Percentiles rank a stretch among this genome's conserved stretches.
Evolutionary conservation across 2,329 filamentous ascomycete genomes (phyloP).

Genomic region (Exophiala lecanii-corni): DNA sequence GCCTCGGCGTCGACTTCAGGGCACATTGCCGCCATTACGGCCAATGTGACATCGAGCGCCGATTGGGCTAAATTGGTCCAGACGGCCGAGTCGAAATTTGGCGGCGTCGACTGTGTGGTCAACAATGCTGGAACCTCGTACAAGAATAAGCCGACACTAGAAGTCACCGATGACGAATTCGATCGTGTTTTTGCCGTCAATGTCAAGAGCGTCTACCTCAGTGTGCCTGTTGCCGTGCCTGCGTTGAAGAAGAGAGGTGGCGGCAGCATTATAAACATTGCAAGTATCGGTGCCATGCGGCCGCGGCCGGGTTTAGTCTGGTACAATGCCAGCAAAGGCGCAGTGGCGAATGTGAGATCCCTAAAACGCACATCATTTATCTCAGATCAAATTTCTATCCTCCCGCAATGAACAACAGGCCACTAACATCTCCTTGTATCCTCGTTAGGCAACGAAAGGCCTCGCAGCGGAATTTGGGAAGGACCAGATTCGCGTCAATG

Average conservation of each 20-base stretch:
- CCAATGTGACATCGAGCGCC: constrained; percentile 18
- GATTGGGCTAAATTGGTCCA: constrained; percentile 26
- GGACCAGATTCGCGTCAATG: constrained; percentile 47
- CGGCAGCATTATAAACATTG: constrained; percentile 43
- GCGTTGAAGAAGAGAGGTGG: constrained; percentile 38
- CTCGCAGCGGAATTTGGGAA: constrained; percentile 46
- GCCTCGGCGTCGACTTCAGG: constrained; percentile 1
- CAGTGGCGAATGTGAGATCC: constrained; percentile 39
- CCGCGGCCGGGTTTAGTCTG: constrained; percentile 42
- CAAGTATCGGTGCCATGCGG: constrained; percentile 39
- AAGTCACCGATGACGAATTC: constrained; percentile 39
- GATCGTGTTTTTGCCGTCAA: constrained; percentile 43
- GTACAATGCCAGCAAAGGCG: constrained; percentile 44
- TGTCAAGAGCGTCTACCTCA: constrained; percentile 40
- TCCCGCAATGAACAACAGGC: too few species aligned
- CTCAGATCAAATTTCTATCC: too few species aligned
- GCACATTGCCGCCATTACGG: constrained; percentile 16
- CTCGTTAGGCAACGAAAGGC: constrained; percentile 55
- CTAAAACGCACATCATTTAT: too few species aligned
- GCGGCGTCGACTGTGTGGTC: constrained; percentile 23
- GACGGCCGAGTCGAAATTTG: constrained; percentile 20
- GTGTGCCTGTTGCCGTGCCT: constrained; percentile 33
- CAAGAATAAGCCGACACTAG: constrained; percentile 24
- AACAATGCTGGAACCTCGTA: constrained; percentile 26
- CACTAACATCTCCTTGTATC: too few species aligned